Conservation (phyloP, 176 grass and related monocot genomes). For the Musa troglodytarum region DNA sequence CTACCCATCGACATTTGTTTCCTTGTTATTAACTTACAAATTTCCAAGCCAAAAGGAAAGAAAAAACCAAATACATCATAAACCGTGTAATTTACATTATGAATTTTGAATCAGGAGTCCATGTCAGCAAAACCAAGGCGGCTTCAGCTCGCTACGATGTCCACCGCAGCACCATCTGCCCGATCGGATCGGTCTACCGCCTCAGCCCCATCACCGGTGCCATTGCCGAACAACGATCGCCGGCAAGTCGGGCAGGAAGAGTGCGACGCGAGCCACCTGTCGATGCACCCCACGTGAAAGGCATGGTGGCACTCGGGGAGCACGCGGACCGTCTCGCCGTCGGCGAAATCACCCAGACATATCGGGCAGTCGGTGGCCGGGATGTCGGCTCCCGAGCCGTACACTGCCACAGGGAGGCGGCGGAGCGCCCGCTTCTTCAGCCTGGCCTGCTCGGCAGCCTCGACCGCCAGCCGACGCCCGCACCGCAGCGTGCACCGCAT, state of each 20-base stretch:
- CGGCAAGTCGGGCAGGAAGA: slow-evolving; percentile 82
- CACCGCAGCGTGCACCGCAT: slow-evolving; percentile 51
- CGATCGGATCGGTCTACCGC: neutral
- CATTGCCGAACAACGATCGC: slow-evolving; percentile 38
- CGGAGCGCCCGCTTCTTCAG: slow-evolving; percentile 48
- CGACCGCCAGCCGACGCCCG: slow-evolving; percentile 29
- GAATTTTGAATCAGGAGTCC: neutral
- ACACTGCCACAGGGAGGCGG: slow-evolving; percentile 68
- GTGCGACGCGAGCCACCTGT: slow-evolving; percentile 67
- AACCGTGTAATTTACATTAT: neutral
- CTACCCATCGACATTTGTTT: too few relatives aligned
- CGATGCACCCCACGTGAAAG: slow-evolving; percentile 75
- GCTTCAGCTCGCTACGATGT: neutral
- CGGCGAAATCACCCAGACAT: slow-evolving; percentile 79
- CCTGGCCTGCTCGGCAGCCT: slow-evolving; percentile 7
- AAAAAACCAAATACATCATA: too few relatives aligned
- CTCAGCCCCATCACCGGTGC: neutral
- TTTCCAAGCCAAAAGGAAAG: too few relatives aligned
- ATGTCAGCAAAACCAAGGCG: neutral
- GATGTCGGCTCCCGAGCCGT: slow-evolving; percentile 18
- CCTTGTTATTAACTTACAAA: too few relatives aligned
- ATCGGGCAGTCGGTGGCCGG: slow-evolving; percentile 52
- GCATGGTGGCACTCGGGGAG: slow-evolving; percentile 68
- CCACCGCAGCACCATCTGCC: neutral
- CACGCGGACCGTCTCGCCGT: slow-evolving; percentile 71